These are phyloP conservation scores for Cutaneotrichosporon sp. DNA, from an alignment of 1,284 basidiomycete genomes.

Conservation along the genomic window DNA sequence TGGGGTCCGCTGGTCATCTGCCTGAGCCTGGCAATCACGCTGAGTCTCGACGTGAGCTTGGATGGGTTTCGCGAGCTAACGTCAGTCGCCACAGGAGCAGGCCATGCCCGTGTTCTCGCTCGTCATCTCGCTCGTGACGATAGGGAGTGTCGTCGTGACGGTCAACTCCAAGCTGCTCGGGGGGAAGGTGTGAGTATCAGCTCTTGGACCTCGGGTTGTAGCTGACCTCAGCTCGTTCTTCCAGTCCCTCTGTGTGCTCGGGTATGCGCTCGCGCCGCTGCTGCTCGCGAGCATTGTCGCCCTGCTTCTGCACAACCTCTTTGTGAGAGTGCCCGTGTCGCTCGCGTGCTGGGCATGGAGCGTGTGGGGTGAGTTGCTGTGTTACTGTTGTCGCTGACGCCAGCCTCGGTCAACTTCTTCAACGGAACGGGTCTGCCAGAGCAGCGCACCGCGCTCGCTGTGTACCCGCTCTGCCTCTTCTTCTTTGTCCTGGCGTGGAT, in stretches of 20 bases:
- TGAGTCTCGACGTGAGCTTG: slow-evolving; percentile 80
- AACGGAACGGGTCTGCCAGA: slow-evolving; percentile 89
- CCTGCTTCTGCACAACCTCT: slow-evolving; percentile 81
- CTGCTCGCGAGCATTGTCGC: slow-evolving; percentile 83
- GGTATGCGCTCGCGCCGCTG: slow-evolving; percentile 86
- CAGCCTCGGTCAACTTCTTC: slow-evolving; percentile 90
- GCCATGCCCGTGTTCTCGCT: slow-evolving; percentile 86
- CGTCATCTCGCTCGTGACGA: slow-evolving; percentile 84
- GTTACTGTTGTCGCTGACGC: neutral
- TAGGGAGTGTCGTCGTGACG: slow-evolving; percentile 85
- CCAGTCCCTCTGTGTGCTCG: slow-evolving; percentile 88
- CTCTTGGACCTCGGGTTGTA: too few relatives aligned
- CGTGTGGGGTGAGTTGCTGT: slow-evolving; percentile 82
- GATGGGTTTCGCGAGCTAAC: neutral
- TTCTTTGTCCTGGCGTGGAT: slow-evolving; percentile 76
- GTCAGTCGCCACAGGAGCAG: slow-evolving; percentile 76
- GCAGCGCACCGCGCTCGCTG: slow-evolving; percentile 81
- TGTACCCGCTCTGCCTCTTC: slow-evolving; percentile 77
- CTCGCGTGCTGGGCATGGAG: slow-evolving; percentile 88
- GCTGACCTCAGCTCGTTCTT: slow-evolving; percentile 75
- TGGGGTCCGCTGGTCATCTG: slow-evolving; percentile 92
- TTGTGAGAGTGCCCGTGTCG: slow-evolving; percentile 79
- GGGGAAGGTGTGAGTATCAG: slow-evolving; percentile 74
- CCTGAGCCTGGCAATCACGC: slow-evolving; percentile 77
- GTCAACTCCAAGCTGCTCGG: slow-evolving; percentile 95